A percentile compares a stretch with the other conserved stretches of the same genome.
Conservation (phyloP, 306 rosid species). For the Mimosa bimucronata region DNA sequence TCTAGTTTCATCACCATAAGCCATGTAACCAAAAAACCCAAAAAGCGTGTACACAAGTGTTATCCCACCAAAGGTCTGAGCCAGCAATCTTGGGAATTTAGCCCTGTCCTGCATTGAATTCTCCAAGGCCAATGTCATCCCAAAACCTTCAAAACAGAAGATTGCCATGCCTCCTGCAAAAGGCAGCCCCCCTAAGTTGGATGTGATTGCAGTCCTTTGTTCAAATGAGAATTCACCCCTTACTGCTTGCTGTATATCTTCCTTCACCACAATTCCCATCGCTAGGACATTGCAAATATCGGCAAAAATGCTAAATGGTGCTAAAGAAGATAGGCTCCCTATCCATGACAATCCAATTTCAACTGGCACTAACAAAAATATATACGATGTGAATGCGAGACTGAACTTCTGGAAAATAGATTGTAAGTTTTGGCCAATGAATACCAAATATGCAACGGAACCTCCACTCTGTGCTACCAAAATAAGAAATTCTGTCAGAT, state of each 20-base stretch:
- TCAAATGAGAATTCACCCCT: constrained; percentile 55
- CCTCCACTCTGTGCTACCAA: constrained; percentile 75
- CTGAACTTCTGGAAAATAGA: constrained; percentile 53
- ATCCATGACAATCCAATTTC: constrained; percentile 87
- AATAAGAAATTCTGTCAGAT: constrained; percentile 64
- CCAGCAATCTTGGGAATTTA: constrained; percentile 69
- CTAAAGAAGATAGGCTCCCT: constrained; percentile 65
- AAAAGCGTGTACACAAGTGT: constrained; percentile 65
- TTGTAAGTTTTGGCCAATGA: constrained; percentile 76
- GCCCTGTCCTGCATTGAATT: constrained; percentile 53
- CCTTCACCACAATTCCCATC: constrained; percentile 78
- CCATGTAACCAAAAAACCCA: constrained; percentile 88
- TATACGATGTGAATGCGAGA: constrained; percentile 42
- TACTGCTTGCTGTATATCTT: constrained; percentile 57
- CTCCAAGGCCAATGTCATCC: constrained; percentile 89
- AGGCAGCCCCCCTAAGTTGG: constrained; percentile 79
- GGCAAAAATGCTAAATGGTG: constrained; percentile 93
- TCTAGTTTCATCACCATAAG: constrained; percentile 83
- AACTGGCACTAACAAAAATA: constrained; percentile 62
- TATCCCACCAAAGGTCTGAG: constrained; percentile 76
- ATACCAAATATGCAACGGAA: constrained; percentile 79
- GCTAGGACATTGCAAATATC: constrained; percentile 76
- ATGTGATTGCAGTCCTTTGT: constrained; percentile 68
- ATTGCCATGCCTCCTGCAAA: constrained; percentile 89
- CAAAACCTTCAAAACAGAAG: constrained; percentile 89